phyloP scores from a whole-genome alignment of 2,329 filamentous ascomycete species.

The Aspergillus jensenii region DNA sequence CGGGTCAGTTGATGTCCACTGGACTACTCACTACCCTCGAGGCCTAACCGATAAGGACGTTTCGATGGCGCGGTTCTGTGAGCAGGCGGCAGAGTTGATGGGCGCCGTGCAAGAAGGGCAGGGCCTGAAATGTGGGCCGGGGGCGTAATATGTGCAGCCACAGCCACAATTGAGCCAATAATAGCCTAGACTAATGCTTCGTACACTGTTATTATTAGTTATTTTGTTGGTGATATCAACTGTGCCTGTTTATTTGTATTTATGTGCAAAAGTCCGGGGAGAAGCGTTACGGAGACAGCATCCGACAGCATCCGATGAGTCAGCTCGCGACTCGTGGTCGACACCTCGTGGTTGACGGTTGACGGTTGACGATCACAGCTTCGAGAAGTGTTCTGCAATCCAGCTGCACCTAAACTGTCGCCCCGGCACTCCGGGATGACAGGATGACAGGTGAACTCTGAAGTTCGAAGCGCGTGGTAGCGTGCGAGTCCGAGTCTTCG shows the following conservation, averaged over 20 bases:
- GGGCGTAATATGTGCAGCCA: not conserved
- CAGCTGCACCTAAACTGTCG: not conserved
- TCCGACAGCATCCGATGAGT: not conserved
- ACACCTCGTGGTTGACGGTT: not conserved
- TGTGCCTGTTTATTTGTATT: no score
- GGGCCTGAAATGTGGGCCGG: slow-evolving; percentile 30
- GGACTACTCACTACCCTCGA: slow-evolving; percentile 42
- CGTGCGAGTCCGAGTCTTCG: no score
- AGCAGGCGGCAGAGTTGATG: slow-evolving; percentile 35
- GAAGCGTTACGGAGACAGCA: not conserved
- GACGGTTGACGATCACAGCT: not conserved
- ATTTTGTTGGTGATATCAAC: no score
- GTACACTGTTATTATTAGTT: no score
- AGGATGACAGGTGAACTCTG: not conserved
- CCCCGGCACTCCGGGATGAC: not conserved
- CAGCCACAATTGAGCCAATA: not conserved
- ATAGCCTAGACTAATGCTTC: not conserved
- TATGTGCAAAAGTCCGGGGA: not conserved
- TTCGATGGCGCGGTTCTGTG: slow-evolving; percentile 38
- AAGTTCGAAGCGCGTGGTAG: not conserved
- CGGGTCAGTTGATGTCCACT: slow-evolving; percentile 39
- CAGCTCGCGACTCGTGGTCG: not conserved
- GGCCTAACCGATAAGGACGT: slow-evolving; percentile 40
- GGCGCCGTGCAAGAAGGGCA: slow-evolving; percentile 32
- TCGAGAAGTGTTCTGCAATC: not conserved